Evolutionary conservation across 164 flowering plant species (phyloP).

Genomic region (Piper longum): DNA sequence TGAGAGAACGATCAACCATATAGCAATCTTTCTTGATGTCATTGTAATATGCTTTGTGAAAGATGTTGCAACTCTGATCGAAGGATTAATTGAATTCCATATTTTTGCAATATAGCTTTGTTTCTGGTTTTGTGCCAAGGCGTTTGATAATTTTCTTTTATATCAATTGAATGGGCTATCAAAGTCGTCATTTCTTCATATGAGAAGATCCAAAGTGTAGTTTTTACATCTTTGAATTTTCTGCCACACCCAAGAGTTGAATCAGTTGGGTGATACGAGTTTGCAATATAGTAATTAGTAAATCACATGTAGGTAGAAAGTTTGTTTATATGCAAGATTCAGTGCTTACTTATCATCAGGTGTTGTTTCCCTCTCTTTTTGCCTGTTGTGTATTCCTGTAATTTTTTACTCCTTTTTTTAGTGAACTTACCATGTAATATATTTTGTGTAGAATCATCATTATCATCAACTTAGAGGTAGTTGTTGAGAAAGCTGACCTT

Average conservation of each 20-base stretch:
- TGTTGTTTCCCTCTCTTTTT: neutral
- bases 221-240: no score
- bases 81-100: neutral
- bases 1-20: neutral
- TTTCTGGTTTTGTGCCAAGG: neutral
- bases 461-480: slow-evolving; percentile 48
- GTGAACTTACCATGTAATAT: neutral
- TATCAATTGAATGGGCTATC: neutral
- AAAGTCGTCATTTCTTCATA: neutral
- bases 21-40: neutral
- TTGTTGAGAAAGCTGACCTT: slow-evolving; percentile 37
- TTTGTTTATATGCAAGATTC: no score
- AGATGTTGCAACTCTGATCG: no score
- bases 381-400: neutral
- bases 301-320: no score
- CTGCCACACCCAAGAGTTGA: no score
- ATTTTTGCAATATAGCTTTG: neutral
- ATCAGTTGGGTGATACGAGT: no score
- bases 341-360: neutral
- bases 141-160: neutral
- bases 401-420: neutral
- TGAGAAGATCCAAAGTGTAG: neutral
- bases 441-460: slow-evolving; percentile 58
- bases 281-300: no score
- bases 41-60: neutral